These are phyloP conservation scores for Centaurea solstitialis DNA, from an alignment of 129 eudicot genomes.

Conservation along the genomic window DNA sequence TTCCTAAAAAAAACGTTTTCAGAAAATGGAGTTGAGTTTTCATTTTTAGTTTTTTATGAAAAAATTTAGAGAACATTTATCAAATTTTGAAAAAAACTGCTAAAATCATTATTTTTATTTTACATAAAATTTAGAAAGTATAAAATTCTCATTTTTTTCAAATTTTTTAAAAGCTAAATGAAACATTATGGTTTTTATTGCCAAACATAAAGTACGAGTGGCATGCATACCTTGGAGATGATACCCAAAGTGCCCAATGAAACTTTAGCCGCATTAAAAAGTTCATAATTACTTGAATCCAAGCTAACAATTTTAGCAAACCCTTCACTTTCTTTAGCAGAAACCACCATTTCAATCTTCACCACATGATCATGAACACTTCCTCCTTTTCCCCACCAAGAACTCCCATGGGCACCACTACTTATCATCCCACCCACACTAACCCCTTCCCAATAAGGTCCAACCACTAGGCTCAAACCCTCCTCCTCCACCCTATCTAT, in stretches of 20 bases:
- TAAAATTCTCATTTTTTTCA: too few relatives aligned
- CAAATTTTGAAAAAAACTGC: too few relatives aligned
- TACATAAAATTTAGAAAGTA: too few relatives aligned
- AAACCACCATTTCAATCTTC: constrained; percentile 51
- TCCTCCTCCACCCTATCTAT: constrained; percentile 45
- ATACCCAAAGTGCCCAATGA: constrained; percentile 80
- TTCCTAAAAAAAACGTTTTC: too few relatives aligned
- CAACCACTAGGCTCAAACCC: constrained; percentile 70
- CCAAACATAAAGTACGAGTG: too few relatives aligned
- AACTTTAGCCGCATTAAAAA: constrained; percentile 66
- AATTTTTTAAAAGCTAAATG: too few relatives aligned
- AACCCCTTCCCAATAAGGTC: constrained; percentile 92
- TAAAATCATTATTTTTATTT: too few relatives aligned
- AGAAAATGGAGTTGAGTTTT: too few relatives aligned
- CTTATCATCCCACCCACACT: constrained; percentile 67
- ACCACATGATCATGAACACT: constrained; percentile 77
- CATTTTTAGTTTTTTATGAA: too few relatives aligned
- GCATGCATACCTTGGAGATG: constrained; percentile 61
- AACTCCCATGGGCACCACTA: constrained; percentile 90
- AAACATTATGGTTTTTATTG: too few relatives aligned
- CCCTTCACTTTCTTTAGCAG: constrained; percentile 46
- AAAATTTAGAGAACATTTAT: too few relatives aligned
- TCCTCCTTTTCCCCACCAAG: constrained; percentile 88
- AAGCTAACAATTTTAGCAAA: constrained; percentile 56
- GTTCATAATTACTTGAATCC: constrained; percentile 30